Base-by-base conservation (phyloP, 306 rosid genomes). In the Prunus padus region DNA sequence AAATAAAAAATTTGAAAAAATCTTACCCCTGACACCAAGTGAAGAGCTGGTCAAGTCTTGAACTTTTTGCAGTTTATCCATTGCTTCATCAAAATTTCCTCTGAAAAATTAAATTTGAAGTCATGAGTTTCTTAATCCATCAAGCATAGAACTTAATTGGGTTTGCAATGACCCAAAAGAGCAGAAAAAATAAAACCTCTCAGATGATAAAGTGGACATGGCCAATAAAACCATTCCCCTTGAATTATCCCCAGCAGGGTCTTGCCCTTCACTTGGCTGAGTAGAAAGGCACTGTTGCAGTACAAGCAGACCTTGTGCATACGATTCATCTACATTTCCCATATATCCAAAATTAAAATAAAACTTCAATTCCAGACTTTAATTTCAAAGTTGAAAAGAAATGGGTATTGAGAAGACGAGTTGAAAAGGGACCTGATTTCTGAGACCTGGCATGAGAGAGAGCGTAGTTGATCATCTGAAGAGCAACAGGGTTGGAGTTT, bases 391-490 rank as follows among this genome's bases (percentile, higher is more conserved):
- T 3, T n/a, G 0, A 4, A 2, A 14, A 9, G 20, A 31, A 16
- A 0, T 0, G 40, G 19, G 30, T 18, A 59, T 45, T 60, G 45
- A 42, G 19, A 31, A 3, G 19, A 59, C 26, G 7, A 46, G 49
- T 72, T 14, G 67, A 2, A 25, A 73, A 57, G 33, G 67, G 60
- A 92, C 99, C 96, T 85, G 97, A 87, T 83, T 88, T 86, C 1
- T 84, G 90, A 63, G 85, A 84, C 90, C 97, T 87, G 56, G 97
- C 95, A 66, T 82, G 90, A 56, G 82, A 80, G 67, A 92, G 42
- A n/a, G 97, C 98, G 73, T 95, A 95, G 68, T 80, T 78, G 77
- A 92, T 83, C 97, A 95, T 90, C 51, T 82, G 86, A 80, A 85
- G 52, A 65, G 90, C 82, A 68, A 90, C 96, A 22, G 91, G 89